These are phyloP conservation scores for Castanea sativa DNA, from an alignment of 306 rosid genomes.

Conservation along the genomic window DNA sequence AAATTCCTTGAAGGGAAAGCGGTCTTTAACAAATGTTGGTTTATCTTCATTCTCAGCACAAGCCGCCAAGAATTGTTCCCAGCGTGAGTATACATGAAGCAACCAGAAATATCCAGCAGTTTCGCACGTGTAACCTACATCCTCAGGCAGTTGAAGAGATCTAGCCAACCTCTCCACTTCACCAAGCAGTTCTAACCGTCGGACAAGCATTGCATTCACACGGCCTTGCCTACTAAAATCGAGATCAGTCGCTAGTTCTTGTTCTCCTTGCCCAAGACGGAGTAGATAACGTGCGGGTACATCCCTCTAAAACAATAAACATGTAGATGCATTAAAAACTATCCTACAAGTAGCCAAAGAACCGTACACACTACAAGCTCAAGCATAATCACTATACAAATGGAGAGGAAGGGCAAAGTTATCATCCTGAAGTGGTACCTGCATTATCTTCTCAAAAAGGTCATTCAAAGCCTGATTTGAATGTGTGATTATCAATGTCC, in stretches of 20 bases:
- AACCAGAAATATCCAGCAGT: constrained; percentile 99
- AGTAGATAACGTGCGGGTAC: constrained; percentile 99
- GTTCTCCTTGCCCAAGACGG: constrained; percentile 99
- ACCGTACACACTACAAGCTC: neutral
- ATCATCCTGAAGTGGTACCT: constrained; percentile 44
- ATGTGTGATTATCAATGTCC: constrained; percentile 94
- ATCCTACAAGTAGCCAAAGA: neutral
- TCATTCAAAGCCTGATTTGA: constrained; percentile 98
- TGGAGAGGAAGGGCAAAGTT: neutral
- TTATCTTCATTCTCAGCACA: constrained; percentile 69
- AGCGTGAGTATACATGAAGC: constrained; percentile 94
- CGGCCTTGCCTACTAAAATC: constrained; percentile 99
- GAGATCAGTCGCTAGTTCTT: constrained; percentile 97
- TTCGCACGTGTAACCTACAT: constrained; percentile 97
- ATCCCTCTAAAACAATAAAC: constrained; percentile 68
- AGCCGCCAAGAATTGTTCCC: constrained; percentile 92
- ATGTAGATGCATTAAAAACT: neutral
- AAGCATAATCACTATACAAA: neutral
- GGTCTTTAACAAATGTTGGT: constrained; percentile 68
- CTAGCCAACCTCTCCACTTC: constrained; percentile 98
- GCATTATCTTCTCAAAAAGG: constrained; percentile 96
- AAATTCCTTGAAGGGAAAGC: constrained; percentile 95
- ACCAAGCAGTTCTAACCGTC: constrained; percentile 79
- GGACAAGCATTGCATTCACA: constrained; percentile 94
- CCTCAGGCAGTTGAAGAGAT: constrained; percentile 95